phyloP scores from a whole-genome alignment of 75 land plant species.

The Sequoiadendron giganteum region DNA sequence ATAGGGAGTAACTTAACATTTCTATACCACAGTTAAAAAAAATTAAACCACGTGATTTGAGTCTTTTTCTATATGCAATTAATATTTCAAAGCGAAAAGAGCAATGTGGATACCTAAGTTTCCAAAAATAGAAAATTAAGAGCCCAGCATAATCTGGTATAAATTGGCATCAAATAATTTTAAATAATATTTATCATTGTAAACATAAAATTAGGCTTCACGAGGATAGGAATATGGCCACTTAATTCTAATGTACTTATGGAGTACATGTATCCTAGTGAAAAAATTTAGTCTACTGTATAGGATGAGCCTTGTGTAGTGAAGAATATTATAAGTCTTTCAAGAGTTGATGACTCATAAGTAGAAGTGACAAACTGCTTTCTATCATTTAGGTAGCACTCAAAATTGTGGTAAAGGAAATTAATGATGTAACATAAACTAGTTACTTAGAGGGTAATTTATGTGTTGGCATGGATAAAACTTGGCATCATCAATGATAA shows the following conservation, averaged over 20 bases:
- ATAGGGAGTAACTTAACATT: not conserved
- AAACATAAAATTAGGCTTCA: not conserved
- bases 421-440: too few species aligned
- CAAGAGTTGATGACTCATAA: not conserved
- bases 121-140: not conserved
- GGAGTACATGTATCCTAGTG: too few species aligned
- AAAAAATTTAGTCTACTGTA: too few species aligned
- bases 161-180: not conserved
- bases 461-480: too few species aligned
- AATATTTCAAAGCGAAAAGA: too few species aligned
- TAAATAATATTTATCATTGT: not conserved
- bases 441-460: too few species aligned
- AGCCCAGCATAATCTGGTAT: not conserved
- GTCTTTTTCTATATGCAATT: not conserved
- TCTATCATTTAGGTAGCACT: too few species aligned
- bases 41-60: not conserved
- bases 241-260: too few species aligned
- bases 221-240: too few species aligned
- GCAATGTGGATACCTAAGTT: not conserved
- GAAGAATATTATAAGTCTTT: not conserved
- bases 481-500: too few species aligned
- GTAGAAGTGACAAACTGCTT: too few species aligned
- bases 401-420: too few species aligned
- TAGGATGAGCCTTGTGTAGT: not conserved
- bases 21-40: not conserved